Evolutionary conservation across 2,329 filamentous ascomycete genomes (phyloP).

Genomic region (Thielaviopsis punctulata): DNA sequence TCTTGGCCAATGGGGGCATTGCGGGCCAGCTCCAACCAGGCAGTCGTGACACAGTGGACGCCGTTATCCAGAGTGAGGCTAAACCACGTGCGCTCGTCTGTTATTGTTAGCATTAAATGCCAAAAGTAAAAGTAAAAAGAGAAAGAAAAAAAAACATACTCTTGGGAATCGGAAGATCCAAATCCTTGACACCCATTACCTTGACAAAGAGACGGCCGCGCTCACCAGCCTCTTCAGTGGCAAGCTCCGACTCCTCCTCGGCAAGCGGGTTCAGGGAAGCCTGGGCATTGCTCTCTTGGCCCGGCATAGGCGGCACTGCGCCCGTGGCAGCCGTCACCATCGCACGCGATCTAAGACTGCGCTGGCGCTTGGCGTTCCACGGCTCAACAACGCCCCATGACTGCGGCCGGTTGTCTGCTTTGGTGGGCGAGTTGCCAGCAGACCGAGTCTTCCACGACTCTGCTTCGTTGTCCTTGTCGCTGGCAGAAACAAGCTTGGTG

Average conservation of each 20-base stretch:
- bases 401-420: constrained; percentile 58
- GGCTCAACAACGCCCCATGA: constrained; percentile 85
- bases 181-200: constrained; percentile 92
- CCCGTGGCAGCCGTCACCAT: constrained; percentile 29
- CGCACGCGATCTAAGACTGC: constrained; percentile 32
- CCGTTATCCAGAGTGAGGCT: constrained; percentile 96
- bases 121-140: not conserved
- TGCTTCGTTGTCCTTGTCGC: constrained; percentile 49
- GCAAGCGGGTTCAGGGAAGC: constrained; percentile 45
- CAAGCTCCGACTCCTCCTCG: constrained; percentile 49
- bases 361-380: constrained; percentile 74
- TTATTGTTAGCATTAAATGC: constrained; percentile 15
- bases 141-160: constrained; percentile 40
- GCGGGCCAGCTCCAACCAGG: constrained; percentile 81
- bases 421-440: constrained; percentile 50
- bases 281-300: constrained; percentile 61
- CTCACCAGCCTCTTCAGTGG: constrained; percentile 64
- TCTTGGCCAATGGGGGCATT: constrained; percentile 93
- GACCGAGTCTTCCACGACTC: constrained; percentile 34
- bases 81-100: constrained; percentile 84
- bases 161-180: constrained; percentile 78
- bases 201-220: constrained; percentile 90
- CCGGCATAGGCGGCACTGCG: constrained; percentile 65
- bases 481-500: constrained; percentile 92
- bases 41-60: constrained; percentile 90